Base-by-base conservation (phyloP, 2,329 filamentous ascomycete genomes). In the Periconia sp. region DNA sequence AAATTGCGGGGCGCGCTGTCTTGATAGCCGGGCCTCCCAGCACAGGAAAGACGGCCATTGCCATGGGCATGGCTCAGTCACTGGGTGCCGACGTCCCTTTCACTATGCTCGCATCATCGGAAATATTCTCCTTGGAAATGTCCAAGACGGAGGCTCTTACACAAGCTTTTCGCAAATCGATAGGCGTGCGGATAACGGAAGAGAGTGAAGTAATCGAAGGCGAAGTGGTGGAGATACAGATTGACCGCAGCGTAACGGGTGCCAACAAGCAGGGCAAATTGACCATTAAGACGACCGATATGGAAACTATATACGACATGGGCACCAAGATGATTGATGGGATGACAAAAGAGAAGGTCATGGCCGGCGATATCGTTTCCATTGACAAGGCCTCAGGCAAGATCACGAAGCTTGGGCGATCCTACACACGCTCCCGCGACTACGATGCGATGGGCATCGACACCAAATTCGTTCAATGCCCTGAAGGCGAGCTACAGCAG, bases 301-400 rank as follows among this genome's bases (percentile, higher is more conserved):
- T 99, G 94, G 94, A 99, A 77, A 96, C 94, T 13, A 90, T 99
- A 62, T 99, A 97, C 79, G 94, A 99, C 70, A 97, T 99, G 92
- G 94, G 94, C 61, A 93, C 90, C 63, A 97, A 97, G 79, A 97
- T 99, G 94, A 99, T 99, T 63, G 94, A 99, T 72, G 92, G 92
- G 61, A 97, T 99, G 92, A 97, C 92, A 63, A 97, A 97, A 78
- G 94, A 99, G 80, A 93, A 95, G 68, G 91, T 99, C 61, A 96
- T 97, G 88, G 94, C 94, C 5, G 94, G 94, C 65, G 94, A 99
- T 73, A 94, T 99, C 63, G 95, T 99, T 68, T 96, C 91, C 53
- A 97, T 99, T 65, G 94, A 99, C 81, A 99, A 99, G 79, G 92
- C 93, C 0, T 96, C 92, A 1, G 94, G 94, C 61, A 96, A 97